These are phyloP conservation scores for Funneliformis caledonium DNA, from an alignment of 371 early-diverging fungal genomes.

Conservation along the genomic window DNA sequence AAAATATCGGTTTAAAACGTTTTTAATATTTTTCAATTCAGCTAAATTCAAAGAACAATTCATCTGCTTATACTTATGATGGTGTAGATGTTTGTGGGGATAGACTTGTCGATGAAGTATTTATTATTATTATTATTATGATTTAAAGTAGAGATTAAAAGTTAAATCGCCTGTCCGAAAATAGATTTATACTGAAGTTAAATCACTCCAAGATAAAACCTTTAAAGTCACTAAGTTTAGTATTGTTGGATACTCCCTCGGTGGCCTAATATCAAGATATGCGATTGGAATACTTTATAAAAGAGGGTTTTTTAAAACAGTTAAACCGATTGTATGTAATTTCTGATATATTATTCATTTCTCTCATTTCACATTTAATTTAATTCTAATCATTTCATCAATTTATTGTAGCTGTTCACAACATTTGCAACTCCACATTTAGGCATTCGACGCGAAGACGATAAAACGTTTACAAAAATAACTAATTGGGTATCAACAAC, in stretches of 20 bases:
- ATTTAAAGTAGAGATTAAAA: background rate
- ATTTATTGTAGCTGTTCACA: slow-evolving; percentile 53
- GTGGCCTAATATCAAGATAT: slow-evolving; percentile 79
- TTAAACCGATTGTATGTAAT: slow-evolving; percentile 57
- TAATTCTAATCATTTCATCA: background rate
- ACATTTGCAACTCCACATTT: slow-evolving; percentile 85
- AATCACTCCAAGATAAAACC: slow-evolving; percentile 27
- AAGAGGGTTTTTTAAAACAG: slow-evolving; percentile 58
- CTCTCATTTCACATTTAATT: background rate
- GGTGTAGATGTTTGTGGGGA: slow-evolving; percentile 73
- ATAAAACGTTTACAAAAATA: slow-evolving; percentile 45
- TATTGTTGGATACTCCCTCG: slow-evolving; percentile 81
- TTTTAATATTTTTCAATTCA: slow-evolving; percentile 36
- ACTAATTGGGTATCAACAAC: slow-evolving; percentile 59
- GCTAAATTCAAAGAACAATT: slow-evolving; percentile 62
- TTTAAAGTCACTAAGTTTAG: slow-evolving; percentile 60
- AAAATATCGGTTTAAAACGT: background rate
- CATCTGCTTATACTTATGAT: slow-evolving; percentile 65
- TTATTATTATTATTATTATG: background rate
- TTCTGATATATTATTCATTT: slow-evolving; percentile 39
- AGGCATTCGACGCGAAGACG: slow-evolving; percentile 58
- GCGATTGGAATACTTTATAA: slow-evolving; percentile 69
- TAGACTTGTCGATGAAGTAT: slow-evolving; percentile 53
- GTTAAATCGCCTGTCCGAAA: background rate
- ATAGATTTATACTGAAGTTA: slow-evolving; percentile 39